Base-by-base conservation (phyloP, 306 rosid genomes). In the Trifolium repens region DNA sequence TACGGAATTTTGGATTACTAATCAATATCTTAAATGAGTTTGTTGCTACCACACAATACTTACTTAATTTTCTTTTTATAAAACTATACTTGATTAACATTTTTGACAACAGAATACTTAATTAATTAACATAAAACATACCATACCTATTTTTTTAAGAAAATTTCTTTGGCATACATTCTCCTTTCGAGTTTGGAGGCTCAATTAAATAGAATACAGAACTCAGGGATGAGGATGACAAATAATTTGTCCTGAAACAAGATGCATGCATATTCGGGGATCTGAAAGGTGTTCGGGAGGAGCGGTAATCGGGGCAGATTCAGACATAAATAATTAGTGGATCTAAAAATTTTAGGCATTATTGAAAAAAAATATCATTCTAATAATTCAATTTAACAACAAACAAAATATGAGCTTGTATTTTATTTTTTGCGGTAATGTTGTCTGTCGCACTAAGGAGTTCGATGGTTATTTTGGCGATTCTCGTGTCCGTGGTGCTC, bases 131-230 rank as follows among this genome's bases (percentile, higher is more conserved):
- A 27, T 27, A 59, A 30, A 59, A 26, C 64, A 58, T 58, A 2
- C 39, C 5, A 26, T 11, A 5, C 1, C 11, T 5, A 12, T 26
- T 22, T 11, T 24, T 58, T 5, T 24, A 26, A 10, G 26, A 1
- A 12, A 8, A 9, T n/a, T 26, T 27, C 24, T 57, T 57, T 58
- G 37, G 34, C 30, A 69, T 32, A 22, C 35, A 40, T 8, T 5
- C 40, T 8, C 40, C 79, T 73, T 66, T 2, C 9, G 32, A 43
- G 73, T 30, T 63, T 61, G 69, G 39, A 39, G 83, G 75, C 63
- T 43, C 26, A 43, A 77, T 84, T 77, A 84, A 85, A 79, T 90
- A 60, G 76, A 80, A 80, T 32, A 84, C 80, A 85, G 81, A 81
- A 72, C 81, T 87, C 89, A 76, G 53, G 47, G 32, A 70, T 84